These are phyloP conservation scores for Cymbopogon flexuosus DNA, from an alignment of 202 grass and related monocot genomes.

Conservation along the genomic window DNA sequence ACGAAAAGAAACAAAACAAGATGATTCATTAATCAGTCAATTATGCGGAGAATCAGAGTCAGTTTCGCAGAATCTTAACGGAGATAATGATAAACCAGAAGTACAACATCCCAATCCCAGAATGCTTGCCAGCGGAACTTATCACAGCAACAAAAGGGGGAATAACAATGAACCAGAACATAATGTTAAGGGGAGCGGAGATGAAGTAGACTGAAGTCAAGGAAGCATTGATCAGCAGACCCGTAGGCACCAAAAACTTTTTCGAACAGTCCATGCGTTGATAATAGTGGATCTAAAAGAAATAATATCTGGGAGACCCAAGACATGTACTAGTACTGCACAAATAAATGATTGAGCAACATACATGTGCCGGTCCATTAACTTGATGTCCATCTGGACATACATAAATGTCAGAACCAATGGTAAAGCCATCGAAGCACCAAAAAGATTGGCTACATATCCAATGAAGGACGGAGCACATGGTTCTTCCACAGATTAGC, in stretches of 20 bases:
- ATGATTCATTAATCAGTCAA: background rate
- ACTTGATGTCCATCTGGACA: background rate
- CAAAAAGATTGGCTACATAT: background rate
- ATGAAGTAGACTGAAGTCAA: background rate
- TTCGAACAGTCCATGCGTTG: background rate
- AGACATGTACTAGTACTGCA: background rate
- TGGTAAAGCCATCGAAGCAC: background rate
- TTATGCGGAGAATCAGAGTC: background rate
- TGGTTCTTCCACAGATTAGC: conserved; percentile 35
- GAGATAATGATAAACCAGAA: background rate
- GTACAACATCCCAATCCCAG: background rate
- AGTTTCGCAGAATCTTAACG: background rate
- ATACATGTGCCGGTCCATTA: background rate
- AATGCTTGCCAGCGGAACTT: background rate
- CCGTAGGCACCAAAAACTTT: background rate
- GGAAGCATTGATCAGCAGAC: background rate
- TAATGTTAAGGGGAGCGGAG: background rate
- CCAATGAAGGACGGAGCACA: background rate
- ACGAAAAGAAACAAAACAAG: background rate
- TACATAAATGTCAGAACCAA: background rate
- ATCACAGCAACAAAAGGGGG: background rate
- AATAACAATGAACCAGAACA: background rate
- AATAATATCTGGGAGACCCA: too few species aligned
- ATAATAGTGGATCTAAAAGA: too few species aligned
- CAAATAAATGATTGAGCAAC: conserved; percentile 20